Conservation (phyloP, 768 basidiomycete genomes). For the Russula foetens region DNA sequence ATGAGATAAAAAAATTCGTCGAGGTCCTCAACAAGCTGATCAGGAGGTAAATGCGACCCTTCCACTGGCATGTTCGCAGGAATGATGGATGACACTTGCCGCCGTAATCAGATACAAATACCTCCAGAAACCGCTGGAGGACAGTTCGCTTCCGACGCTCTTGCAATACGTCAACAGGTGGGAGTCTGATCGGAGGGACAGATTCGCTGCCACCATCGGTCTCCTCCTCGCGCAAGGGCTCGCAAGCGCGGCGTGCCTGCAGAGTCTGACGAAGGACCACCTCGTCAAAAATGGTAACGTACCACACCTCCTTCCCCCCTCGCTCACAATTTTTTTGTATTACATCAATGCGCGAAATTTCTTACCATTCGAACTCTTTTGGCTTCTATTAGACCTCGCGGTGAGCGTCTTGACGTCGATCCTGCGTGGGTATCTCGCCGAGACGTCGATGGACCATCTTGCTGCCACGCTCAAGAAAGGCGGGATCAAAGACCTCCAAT, state of each 20-base stretch:
- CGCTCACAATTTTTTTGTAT: too few species aligned
- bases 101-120: slow-evolving; percentile 78
- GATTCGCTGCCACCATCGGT: slow-evolving; percentile 74
- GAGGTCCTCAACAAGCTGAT: slow-evolving; percentile 95
- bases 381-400: slow-evolving; percentile 51
- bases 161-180: slow-evolving; percentile 89
- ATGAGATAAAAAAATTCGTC: slow-evolving; percentile 87
- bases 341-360: too few species aligned
- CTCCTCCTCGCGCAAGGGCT: slow-evolving; percentile 81
- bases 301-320: background rate
- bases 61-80: too few species aligned
- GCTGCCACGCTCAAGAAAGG: slow-evolving; percentile 74
- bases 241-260: slow-evolving; percentile 66
- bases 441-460: slow-evolving; percentile 88
- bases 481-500: slow-evolving; percentile 75
- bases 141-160: slow-evolving; percentile 68
- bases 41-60: slow-evolving; percentile 55
- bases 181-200: slow-evolving; percentile 67
- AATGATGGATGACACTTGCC: too few species aligned
- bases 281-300: slow-evolving; percentile 85
- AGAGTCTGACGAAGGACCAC: slow-evolving; percentile 85
- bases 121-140: slow-evolving; percentile 94
- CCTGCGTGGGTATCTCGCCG: slow-evolving; percentile 72
- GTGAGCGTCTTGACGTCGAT: slow-evolving; percentile 67
- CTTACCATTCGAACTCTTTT: background rate